Base-by-base conservation (phyloP, 2,329 filamentous ascomycete genomes). In the Alternaria novae-zelandiae region DNA sequence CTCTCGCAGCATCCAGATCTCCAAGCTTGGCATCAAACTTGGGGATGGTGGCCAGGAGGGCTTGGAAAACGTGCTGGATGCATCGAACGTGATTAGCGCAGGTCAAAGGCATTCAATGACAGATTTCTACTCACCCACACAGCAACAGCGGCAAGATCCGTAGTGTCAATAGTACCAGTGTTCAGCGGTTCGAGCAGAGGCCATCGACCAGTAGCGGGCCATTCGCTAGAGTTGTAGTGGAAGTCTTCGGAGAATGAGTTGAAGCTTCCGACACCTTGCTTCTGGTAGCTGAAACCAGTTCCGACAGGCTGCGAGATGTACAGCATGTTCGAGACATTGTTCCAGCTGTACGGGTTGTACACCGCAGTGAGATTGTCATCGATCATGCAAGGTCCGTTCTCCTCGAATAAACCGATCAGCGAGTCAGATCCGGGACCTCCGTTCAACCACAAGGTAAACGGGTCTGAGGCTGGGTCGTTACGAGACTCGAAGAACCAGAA, bases 231-330 rank as follows among this genome's bases (percentile, higher is more conserved):
- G 65, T 85, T 82, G 54, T 85, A 77, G 63, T 84, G 83, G 11
- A 78, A 77, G 4, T 84, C 84, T 7, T 82, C 84, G 17, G 79
- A 68, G 4, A 74, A 72, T 50, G 84, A 81, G 20, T 84, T 70
- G 46, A 72, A 63, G 56, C 66, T 70, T 15, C 69, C 69, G 17
- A 68, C 67, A 15, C 54, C 67, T 44, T 70, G 59, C 45, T 69
- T 58, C 41, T 71, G 66, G 28, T 71, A 87, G 7, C 83, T 86
- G 73, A 87, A 86, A 3, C 87, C 87, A 26, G 85, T 83, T 32
- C 86, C 86, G n/a, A 87, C 80, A 10, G 88, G 88, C 75, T 90
- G 87, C 57, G 86, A 87, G 55, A 90, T 80, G 77, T 89, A 90
- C 10, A 90, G 79, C 76, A 90, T 79, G 72, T 89, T 89, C 36